Conservation (phyloP, 352 stramenopile genomes). For the Thalassiosira exigua region DNA sequence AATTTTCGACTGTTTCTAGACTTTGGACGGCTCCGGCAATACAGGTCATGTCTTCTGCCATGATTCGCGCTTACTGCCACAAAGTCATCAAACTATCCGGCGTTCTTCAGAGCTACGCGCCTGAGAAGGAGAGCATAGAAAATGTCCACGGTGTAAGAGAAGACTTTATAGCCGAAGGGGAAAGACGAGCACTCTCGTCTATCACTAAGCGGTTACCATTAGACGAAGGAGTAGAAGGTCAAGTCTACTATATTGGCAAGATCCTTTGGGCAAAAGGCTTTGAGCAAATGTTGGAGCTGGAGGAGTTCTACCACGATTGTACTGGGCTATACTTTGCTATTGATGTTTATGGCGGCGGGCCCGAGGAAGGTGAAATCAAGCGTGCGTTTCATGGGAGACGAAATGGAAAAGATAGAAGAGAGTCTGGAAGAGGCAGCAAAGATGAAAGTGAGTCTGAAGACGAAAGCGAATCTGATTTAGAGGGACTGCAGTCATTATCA, state of each 20-base stretch:
- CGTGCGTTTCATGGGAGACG: conserved; percentile 59
- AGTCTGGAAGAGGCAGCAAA: no score
- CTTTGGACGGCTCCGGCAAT: conserved; percentile 68
- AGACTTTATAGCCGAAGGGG: conserved; percentile 55
- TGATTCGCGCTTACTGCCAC: conserved; percentile 84
- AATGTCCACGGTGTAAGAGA: conserved; percentile 77
- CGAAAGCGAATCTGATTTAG: conserved; percentile 13
- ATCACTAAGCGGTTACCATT: conserved; percentile 18
- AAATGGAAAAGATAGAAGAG: conserved; percentile 6
- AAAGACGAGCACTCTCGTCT: conserved; percentile 20
- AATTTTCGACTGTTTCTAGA: no score
- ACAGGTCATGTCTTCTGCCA: conserved; percentile 71
- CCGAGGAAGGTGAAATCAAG: conserved; percentile 81
- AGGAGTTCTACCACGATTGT: conserved; percentile 63
- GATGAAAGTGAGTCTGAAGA: conserved; percentile 4
- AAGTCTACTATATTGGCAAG: conserved; percentile 87
- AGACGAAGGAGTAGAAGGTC: conserved; percentile 34
- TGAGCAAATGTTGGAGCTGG: conserved; percentile 80
- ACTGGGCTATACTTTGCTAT: conserved; percentile 78
- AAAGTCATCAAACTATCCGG: conserved; percentile 75
- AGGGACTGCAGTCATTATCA: conserved; percentile 19
- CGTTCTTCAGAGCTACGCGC: conserved; percentile 67
- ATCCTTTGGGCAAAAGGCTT: conserved; percentile 88
- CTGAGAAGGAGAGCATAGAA: conserved; percentile 67
- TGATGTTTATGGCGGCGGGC: conserved; percentile 85